Base-by-base conservation (phyloP, 75 land plant species). In the Picea sitchensis region DNA sequence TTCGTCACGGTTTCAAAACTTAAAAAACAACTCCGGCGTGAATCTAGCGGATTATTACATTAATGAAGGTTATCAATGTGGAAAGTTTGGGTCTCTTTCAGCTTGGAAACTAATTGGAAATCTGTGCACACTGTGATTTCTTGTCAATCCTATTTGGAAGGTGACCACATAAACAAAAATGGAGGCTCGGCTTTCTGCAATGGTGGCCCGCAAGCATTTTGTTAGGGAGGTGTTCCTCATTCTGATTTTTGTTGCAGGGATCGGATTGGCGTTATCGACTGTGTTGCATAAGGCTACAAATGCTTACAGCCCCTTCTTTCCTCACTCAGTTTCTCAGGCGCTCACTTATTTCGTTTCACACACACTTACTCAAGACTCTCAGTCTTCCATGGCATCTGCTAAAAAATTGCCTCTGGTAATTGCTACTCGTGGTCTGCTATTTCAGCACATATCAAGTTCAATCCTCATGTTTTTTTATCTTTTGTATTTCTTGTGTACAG, bases 191-290 rank as follows among this genome's bases (percentile, higher is more conserved):
- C 1, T 51, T 51, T 9, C 54, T 51, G 54, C 54, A 51, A 51
- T 51, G 11, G 34, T 20, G 51, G 21, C 51, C 23, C 18, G 12
- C 73, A 44, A 71, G 4, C 20, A 44, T 11, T 3, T n/a, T 8
- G 73, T 71, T 2, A 71, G 73, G 18, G 73, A 71, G 11, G 51
- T 71, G 54, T 71, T 71, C 36, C 54, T 71, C 21, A 17, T 44
- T 3, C 23, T 71, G 23, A 54, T 71, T 12, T 17, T 14, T 23
- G n/a, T 41, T 21, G 36, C 73, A n/a, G 54, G 7, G 1, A 44
- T 71, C 44, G 73, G 73, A 71, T 8, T 71, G 7, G 73, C 54
- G 21, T 3, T 69, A 20, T 69, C 73, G 2, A 44, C 47, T 9
- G n/a, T n/a, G 15, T n/a, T 69, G 51, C 54, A 44, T 21, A 41